Percentiles rank a stretch among this genome's conserved stretches.
phyloP scores from a whole-genome alignment of 1,139 yeast genomes.

The Wickerhamomyces sp. region DNA sequence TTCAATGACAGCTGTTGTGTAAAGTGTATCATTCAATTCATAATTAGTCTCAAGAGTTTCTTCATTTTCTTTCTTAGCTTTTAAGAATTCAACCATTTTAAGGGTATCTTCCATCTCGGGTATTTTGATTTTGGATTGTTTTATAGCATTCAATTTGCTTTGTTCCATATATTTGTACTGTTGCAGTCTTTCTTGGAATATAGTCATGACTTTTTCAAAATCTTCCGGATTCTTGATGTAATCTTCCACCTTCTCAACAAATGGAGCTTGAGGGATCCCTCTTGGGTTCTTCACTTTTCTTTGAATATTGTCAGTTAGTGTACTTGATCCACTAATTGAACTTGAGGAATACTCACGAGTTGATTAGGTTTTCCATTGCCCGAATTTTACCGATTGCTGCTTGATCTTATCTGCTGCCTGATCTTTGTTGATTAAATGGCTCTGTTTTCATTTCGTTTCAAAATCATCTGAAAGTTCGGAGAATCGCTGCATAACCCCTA shows the following conservation, averaged over 20 bases:
- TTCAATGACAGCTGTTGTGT: slow-evolving; percentile 70
- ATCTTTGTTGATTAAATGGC: too few relatives aligned
- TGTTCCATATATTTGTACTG: slow-evolving; percentile 85
- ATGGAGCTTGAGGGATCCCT: slow-evolving; percentile 96
- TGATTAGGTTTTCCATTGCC: slow-evolving; percentile 10
- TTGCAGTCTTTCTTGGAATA: slow-evolving; percentile 76
- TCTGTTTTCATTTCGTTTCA: neutral
- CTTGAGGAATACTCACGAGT: slow-evolving; percentile 5
- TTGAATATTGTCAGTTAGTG: neutral
- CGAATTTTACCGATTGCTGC: neutral
- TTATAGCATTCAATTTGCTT: slow-evolving; percentile 65
- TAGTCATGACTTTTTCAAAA: slow-evolving; percentile 59
- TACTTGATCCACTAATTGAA: neutral
- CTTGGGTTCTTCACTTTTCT: slow-evolving; percentile 56
- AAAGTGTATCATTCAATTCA: slow-evolving; percentile 89
- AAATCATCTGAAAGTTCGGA: neutral
- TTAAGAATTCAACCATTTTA: slow-evolving; percentile 61
- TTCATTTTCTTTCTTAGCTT: slow-evolving; percentile 39
- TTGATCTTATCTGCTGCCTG: too few relatives aligned
- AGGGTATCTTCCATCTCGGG: slow-evolving; percentile 89
- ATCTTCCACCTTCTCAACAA: slow-evolving; percentile 78
- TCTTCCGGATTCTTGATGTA: slow-evolving; percentile 65
- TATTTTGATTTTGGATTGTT: slow-evolving; percentile 64
- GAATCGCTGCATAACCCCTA: too few relatives aligned
- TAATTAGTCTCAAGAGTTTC: slow-evolving; percentile 63